phyloP scores from a whole-genome alignment of 1,284 basidiomycete species.

The Exobasidium cylindrosporum region DNA sequence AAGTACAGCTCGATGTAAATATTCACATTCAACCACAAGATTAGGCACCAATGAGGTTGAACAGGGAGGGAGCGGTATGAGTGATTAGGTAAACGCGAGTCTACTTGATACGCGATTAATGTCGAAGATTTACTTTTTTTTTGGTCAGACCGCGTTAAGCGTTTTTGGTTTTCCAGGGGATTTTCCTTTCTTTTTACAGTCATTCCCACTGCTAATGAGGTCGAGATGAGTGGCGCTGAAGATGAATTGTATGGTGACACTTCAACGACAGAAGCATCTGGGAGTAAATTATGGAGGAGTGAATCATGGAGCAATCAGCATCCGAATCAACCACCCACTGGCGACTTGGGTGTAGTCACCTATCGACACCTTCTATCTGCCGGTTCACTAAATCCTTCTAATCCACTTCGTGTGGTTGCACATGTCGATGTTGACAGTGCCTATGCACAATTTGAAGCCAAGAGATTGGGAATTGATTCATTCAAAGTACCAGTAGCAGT shows the following conservation, averaged over 20 bases:
- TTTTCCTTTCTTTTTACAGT: no score
- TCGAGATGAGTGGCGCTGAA: neutral
- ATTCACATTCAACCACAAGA: no score
- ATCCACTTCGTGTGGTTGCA: slow-evolving; percentile 64
- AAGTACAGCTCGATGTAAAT: no score
- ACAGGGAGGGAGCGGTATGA: no score
- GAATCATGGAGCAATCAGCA: neutral
- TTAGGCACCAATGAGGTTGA: no score
- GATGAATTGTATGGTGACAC: neutral
- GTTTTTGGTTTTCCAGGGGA: no score
- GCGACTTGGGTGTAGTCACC: slow-evolving; percentile 21
- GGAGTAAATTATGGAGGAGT: neutral
- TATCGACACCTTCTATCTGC: slow-evolving; percentile 46
- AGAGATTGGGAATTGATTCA: slow-evolving; percentile 71
- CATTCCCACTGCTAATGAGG: no score
- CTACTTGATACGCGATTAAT: no score
- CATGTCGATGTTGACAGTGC: slow-evolving; percentile 69
- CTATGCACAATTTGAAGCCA: slow-evolving; percentile 72
- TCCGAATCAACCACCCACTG: neutral
- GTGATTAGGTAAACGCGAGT: no score
- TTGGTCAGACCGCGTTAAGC: no score
- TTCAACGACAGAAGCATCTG: neutral
- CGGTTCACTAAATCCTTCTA: slow-evolving; percentile 47
- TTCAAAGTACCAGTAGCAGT: slow-evolving; percentile 76
- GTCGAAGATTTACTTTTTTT: no score